A percentile compares a stretch with the other conserved stretches of the same genome.
Conservation (phyloP, 2,329 filamentous ascomycete genomes). For the Exserohilum turcica region DNA sequence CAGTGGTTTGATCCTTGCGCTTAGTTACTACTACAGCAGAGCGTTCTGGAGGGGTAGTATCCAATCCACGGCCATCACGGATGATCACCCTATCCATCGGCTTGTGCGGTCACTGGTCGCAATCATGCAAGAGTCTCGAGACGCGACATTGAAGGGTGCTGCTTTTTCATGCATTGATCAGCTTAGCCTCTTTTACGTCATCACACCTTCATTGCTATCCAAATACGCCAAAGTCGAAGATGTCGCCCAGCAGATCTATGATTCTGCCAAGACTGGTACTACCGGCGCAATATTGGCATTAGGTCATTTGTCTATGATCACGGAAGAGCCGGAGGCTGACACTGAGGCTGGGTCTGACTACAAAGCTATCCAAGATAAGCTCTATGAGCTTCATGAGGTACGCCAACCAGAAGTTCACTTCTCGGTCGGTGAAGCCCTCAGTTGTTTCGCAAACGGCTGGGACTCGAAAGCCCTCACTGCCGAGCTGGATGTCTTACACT, state of each 20-base stretch:
- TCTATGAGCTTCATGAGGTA: constrained; percentile 81
- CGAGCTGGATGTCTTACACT: constrained; percentile 73
- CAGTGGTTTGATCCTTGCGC: constrained; percentile 64
- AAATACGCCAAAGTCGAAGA: constrained; percentile 48
- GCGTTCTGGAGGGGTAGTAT: constrained; percentile 55
- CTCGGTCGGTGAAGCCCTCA: constrained; percentile 84
- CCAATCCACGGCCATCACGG: constrained; percentile 24
- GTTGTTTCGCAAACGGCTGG: constrained; percentile 79
- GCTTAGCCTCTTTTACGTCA: constrained; percentile 62
- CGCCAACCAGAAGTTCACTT: constrained; percentile 89
- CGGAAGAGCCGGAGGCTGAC: constrained; percentile 49
- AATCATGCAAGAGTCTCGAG: constrained; percentile 60
- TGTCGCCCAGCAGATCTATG: constrained; percentile 67
- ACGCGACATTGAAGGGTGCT: constrained; percentile 63
- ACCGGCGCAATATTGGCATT: constrained; percentile 82
- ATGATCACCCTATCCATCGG: constrained; percentile 47
- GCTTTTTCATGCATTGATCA: constrained; percentile 64
- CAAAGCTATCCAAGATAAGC: constrained; percentile 64
- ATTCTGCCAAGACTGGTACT: constrained; percentile 76
- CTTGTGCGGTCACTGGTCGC: constrained; percentile 55
- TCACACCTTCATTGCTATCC: constrained; percentile 52
- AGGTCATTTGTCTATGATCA: constrained; percentile 73
- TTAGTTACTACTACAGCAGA: constrained; percentile 64
- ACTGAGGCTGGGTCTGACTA: constrained; percentile 48
- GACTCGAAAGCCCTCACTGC: constrained; percentile 77